Percentiles rank a stretch among this genome's conserved stretches.
These are phyloP conservation scores for Elongisporangium anandrum DNA, from an alignment of 352 stramenopile genomes.

Conservation along the genomic window DNA sequence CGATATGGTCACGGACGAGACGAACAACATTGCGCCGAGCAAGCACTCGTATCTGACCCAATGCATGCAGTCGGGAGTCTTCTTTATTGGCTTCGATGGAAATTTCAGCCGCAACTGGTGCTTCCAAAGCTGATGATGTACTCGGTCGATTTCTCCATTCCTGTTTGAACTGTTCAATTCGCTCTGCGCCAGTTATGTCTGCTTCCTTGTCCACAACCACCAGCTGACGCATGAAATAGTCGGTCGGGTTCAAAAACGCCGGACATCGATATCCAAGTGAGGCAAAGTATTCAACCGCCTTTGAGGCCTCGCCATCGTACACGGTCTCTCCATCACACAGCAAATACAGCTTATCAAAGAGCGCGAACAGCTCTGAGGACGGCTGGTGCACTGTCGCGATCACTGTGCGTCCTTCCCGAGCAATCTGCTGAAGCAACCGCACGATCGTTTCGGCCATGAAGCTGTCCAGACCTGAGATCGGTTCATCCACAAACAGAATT, in stretches of 20 bases:
- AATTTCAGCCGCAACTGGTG: background rate
- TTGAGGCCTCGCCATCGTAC: constrained; percentile 47
- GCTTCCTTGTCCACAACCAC: constrained; percentile 37
- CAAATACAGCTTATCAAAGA: constrained; percentile 62
- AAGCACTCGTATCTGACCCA: constrained; percentile 32
- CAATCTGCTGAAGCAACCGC: constrained; percentile 58
- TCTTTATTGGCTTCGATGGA: background rate
- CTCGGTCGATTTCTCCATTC: constrained; percentile 21
- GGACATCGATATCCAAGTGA: constrained; percentile 48
- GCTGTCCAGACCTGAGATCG: constrained; percentile 60
- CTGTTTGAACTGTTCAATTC: constrained; percentile 30
- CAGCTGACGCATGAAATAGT: constrained; percentile 64
- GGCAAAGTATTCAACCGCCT: constrained; percentile 54
- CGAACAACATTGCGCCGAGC: constrained; percentile 35
- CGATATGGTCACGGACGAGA: constrained; percentile 25
- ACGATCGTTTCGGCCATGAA: constrained; percentile 51
- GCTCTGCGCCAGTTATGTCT: constrained; percentile 14
- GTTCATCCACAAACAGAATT: constrained; percentile 84
- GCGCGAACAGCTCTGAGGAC: constrained; percentile 51
- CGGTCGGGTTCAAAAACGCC: constrained; percentile 50
- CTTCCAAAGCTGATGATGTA: constrained; percentile 17
- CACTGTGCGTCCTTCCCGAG: constrained; percentile 79
- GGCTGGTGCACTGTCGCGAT: constrained; percentile 87
- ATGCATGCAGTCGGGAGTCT: constrained; percentile 12
- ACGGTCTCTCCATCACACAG: constrained; percentile 41